These are phyloP conservation scores for Dittrichia graveolens DNA, from an alignment of 129 eudicot species.

Conservation along the genomic window DNA sequence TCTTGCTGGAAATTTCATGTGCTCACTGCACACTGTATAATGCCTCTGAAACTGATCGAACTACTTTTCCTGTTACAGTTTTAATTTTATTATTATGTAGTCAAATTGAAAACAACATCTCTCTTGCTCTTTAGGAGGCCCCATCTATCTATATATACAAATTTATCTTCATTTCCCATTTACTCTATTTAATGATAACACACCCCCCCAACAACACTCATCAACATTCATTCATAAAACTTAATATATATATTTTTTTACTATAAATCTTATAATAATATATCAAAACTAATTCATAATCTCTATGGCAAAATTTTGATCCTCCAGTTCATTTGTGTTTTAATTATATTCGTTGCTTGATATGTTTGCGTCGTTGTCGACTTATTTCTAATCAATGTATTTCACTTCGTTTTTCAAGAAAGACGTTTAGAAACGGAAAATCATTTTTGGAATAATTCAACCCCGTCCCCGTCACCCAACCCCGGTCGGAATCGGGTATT, in stretches of 20 bases:
- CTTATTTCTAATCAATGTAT: no score
- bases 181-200: slow-evolving; percentile 18
- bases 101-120: slow-evolving; percentile 22
- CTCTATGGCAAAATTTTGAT: no score
- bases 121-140: slow-evolving; percentile 23
- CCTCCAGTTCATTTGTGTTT: no score
- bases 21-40: slow-evolving; percentile 22
- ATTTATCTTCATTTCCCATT: slow-evolving; percentile 24
- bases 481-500: not conserved
- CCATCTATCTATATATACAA: not conserved
- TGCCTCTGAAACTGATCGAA: slow-evolving; percentile 39
- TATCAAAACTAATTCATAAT: no score
- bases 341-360: no score
- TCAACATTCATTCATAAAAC: slow-evolving; percentile 13
- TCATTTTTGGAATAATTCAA: no score
- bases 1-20: slow-evolving; percentile 43
- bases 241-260: not conserved
- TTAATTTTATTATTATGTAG: slow-evolving; percentile 26
- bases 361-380: no score
- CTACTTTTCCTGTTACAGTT: slow-evolving; percentile 33
- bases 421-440: not conserved
- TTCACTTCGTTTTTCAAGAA: not conserved
- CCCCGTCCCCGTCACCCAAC: no score
- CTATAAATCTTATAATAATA: no score
- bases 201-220: slow-evolving; percentile 26